A percentile compares a stretch with the other conserved stretches of the same genome.
Conservation (phyloP, 2,329 filamentous ascomycete species). For the Colletotrichum australisinense region DNA sequence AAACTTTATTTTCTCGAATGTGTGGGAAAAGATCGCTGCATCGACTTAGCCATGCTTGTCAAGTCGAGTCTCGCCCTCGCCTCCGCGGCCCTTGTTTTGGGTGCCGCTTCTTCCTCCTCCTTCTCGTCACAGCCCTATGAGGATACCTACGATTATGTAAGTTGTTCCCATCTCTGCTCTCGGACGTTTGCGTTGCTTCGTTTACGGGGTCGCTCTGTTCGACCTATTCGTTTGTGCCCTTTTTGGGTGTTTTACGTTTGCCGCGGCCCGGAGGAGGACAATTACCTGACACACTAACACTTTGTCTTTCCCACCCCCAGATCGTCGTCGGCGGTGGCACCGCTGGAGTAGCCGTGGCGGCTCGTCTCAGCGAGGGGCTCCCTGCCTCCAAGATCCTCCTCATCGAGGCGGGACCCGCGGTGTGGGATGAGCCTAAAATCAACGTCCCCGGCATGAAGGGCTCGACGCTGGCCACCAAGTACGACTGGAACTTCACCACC, state of each 20-base stretch:
- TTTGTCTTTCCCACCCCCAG: constrained; percentile 7
- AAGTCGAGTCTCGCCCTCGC: constrained; percentile 26
- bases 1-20: constrained; percentile 6
- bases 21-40: constrained; percentile 4
- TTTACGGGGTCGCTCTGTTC: neutral
- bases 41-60: constrained; percentile 32
- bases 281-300: constrained; percentile 2
- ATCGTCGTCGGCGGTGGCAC: constrained; percentile 50
- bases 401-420: constrained; percentile 45
- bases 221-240: neutral
- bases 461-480: constrained; percentile 38
- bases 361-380: constrained; percentile 39
- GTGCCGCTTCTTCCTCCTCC: constrained; percentile 1
- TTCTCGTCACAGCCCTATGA: constrained; percentile 6
- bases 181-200: neutral
- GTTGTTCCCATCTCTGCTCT: neutral
- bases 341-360: constrained; percentile 46
- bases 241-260: neutral
- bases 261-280: neutral
- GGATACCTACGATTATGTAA: constrained; percentile 35
- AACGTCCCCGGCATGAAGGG: constrained; percentile 43
- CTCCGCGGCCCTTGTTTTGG: constrained; percentile 15
- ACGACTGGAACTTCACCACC: constrained; percentile 55
- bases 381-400: constrained; percentile 41
- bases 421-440: constrained; percentile 40